Evolutionary conservation across 306 rosid genomes (phyloP).

Genomic region (Fragaria nilgerrensis): DNA sequence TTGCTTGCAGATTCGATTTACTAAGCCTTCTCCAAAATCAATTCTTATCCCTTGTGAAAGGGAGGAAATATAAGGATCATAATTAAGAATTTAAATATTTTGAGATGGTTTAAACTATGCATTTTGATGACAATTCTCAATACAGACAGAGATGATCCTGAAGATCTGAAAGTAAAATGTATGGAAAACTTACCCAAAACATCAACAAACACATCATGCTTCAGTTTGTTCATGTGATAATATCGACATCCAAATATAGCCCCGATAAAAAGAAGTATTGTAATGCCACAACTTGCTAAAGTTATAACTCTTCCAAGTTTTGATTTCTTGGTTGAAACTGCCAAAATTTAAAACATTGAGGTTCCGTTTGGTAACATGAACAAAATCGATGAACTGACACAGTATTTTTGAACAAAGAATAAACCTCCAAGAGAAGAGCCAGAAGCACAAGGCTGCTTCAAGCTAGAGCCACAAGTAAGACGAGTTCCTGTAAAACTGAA

Average conservation of each 20-base stretch:
- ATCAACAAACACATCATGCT: constrained; percentile 64
- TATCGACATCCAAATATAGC: constrained; percentile 48
- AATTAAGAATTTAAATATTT: not conserved
- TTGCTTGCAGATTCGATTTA: not conserved
- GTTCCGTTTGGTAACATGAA: not conserved
- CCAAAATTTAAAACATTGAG: constrained; percentile 23
- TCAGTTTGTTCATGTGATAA: constrained; percentile 37
- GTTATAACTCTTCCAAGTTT: constrained; percentile 40
- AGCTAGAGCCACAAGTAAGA: constrained; percentile 66
- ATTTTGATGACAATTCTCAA: not conserved
- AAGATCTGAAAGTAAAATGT: not conserved
- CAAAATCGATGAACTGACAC: not conserved
- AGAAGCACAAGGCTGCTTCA: constrained; percentile 71
- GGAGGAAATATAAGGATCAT: not conserved
- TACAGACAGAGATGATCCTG: not conserved
- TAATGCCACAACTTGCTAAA: constrained; percentile 65
- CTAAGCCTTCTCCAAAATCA: not conserved
- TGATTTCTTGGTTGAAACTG: constrained; percentile 59
- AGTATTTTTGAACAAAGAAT: constrained; percentile 10
- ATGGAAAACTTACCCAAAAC: constrained; percentile 57
- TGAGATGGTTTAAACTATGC: not conserved
- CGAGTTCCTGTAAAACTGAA: constrained; percentile 72
- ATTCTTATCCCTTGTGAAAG: not conserved
- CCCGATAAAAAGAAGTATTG: constrained; percentile 54
- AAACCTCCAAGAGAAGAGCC: constrained; percentile 61